Conservation (phyloP, 345 rosid genomes). For the Aquilaria sinensis region DNA sequence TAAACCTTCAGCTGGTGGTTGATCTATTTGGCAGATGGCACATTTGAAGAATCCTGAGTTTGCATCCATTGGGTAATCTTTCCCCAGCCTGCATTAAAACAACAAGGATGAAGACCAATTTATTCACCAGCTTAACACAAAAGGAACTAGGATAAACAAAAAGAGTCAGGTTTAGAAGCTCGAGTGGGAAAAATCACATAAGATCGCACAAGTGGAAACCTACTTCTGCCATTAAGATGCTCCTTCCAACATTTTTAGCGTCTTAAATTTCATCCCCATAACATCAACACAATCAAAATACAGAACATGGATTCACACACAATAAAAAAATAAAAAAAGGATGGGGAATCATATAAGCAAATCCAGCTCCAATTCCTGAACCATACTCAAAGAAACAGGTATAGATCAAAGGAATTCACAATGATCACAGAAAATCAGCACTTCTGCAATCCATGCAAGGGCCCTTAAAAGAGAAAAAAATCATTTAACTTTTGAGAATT, state of each 20-base stretch:
- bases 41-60: constrained; percentile 68
- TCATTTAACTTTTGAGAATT: neutral
- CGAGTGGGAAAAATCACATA: neutral
- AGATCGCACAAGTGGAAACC: neutral
- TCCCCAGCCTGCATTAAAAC: constrained; percentile 72
- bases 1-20: constrained; percentile 55
- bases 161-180: too few relatives aligned
- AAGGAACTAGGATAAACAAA: neutral
- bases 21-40: constrained; percentile 96
- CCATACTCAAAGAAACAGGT: neutral
- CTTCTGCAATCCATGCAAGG: too few relatives aligned
- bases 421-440: too few relatives aligned
- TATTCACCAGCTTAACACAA: neutral
- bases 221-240: too few relatives aligned
- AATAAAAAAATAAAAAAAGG: too few relatives aligned
- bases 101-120: neutral
- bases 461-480: too few relatives aligned
- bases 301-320: too few relatives aligned
- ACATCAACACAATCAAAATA: too few relatives aligned
- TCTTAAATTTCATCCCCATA: too few relatives aligned
- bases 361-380: neutral
- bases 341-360: too few relatives aligned
- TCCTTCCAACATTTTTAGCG: too few relatives aligned
- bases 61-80: constrained; percentile 43
- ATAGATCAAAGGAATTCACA: neutral